A percentile compares a stretch with the other conserved stretches of the same genome.
Evolutionary conservation across 495 filamentous ascomycete genomes (phyloP).

Genomic region (Articulospora tetracladia): DNA sequence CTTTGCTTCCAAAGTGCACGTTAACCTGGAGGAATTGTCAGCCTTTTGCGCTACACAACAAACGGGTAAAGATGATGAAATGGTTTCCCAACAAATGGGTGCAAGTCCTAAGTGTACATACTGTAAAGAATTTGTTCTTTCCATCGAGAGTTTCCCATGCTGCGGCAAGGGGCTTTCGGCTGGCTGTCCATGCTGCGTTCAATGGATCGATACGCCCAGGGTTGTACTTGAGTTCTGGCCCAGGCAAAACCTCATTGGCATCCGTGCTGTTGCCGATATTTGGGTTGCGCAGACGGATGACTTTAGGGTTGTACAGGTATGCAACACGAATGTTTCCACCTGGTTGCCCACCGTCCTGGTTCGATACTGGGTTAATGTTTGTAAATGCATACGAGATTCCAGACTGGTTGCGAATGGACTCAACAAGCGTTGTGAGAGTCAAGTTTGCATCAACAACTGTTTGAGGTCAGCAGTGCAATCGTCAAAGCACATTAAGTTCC

Average conservation of each 20-base stretch:
- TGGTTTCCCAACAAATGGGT: conserved; percentile 48
- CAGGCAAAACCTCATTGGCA: conserved; percentile 43
- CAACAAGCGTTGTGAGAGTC: conserved; percentile 41
- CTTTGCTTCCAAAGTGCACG: conserved; percentile 54
- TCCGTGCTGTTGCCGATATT: conserved; percentile 39
- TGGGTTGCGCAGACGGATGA: conserved; percentile 44
- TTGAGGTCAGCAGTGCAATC: background rate
- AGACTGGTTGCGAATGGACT: conserved; percentile 35
- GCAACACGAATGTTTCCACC: conserved; percentile 64
- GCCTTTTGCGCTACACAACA: too few species aligned
- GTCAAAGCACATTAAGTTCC: background rate
- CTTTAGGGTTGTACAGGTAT: conserved; percentile 52
- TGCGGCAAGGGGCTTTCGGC: conserved; percentile 55
- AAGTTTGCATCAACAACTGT: conserved; percentile 40
- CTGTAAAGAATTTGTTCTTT: conserved; percentile 47
- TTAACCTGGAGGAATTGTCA: too few species aligned
- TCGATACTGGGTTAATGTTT: conserved; percentile 44
- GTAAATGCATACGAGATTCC: conserved; percentile 41
- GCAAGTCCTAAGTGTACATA: conserved; percentile 58
- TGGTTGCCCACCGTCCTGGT: conserved; percentile 51
- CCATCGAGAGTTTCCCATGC: conserved; percentile 46
- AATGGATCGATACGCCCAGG: conserved; percentile 54
- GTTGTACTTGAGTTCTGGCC: conserved; percentile 49
- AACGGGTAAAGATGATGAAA: too few species aligned
- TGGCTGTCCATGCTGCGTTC: conserved; percentile 46